Percentiles rank a stretch among this genome's conserved stretches.
phyloP scores from a whole-genome alignment of 257 asterid genomes.

The Verbascum thapsus region DNA sequence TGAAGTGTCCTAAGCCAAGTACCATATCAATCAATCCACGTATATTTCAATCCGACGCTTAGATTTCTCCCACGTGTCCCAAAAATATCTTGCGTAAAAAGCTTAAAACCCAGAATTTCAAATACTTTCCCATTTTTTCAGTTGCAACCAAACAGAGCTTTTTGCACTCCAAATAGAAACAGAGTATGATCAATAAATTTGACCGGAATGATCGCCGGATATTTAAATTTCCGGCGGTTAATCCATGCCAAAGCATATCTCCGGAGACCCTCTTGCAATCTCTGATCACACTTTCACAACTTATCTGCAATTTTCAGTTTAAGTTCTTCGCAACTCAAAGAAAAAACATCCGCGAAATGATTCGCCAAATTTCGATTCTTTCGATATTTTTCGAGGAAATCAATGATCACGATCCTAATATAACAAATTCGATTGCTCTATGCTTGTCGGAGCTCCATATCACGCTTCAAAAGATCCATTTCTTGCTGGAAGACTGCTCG shows the following conservation, averaged over 20 bases:
- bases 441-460: slow-evolving; percentile 70
- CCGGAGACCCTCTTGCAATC: slow-evolving; percentile 61
- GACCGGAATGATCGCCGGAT: slow-evolving; percentile 64
- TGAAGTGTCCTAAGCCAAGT: slow-evolving; percentile 19
- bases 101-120: slow-evolving; percentile 42
- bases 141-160: background rate
- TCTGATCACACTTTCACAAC: slow-evolving; percentile 43
- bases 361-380: slow-evolving; percentile 61
- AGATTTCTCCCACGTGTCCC: slow-evolving; percentile 46
- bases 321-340: slow-evolving; percentile 48
- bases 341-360: slow-evolving; percentile 57
- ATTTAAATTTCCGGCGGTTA: slow-evolving; percentile 65
- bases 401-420: slow-evolving; percentile 24
- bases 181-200: slow-evolving; percentile 42
- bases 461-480: slow-evolving; percentile 55
- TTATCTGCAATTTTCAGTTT: slow-evolving; percentile 43
- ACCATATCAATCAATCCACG: slow-evolving; percentile 11
- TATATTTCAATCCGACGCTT: background rate
- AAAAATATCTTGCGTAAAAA: slow-evolving; percentile 34
- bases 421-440: slow-evolving; percentile 43
- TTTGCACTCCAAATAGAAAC: background rate
- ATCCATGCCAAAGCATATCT: slow-evolving; percentile 62
- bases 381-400: slow-evolving; percentile 65
- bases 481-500: slow-evolving; percentile 61
- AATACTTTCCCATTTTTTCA: slow-evolving; percentile 28